A percentile compares a stretch with the other conserved stretches of the same genome.
Conservation (phyloP, 305 asterid genomes). For the Striga hermonthica region DNA sequence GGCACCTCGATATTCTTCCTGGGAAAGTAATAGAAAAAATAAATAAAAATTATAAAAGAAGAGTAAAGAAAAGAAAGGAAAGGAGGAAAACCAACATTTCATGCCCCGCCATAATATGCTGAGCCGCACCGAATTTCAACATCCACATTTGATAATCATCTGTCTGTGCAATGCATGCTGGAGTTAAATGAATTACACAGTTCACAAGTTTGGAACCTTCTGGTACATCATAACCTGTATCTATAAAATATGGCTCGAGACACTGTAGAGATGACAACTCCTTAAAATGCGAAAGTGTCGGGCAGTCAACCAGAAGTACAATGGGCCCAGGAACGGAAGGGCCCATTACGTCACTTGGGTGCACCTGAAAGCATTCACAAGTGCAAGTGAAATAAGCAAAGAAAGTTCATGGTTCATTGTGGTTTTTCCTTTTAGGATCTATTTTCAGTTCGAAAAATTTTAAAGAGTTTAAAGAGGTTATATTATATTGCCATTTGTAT, state of each 20-base stretch:
- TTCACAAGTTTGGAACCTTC: conserved; percentile 61
- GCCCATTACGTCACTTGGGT: conserved; percentile 78
- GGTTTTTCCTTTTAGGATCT: too few species aligned
- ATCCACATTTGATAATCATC: conserved; percentile 69
- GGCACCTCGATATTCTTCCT: conserved; percentile 63
- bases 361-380: conserved; percentile 50
- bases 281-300: conserved; percentile 60
- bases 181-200: conserved; percentile 79
- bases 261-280: conserved; percentile 47
- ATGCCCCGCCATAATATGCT: conserved; percentile 97
- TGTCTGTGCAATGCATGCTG: conserved; percentile 48
- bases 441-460: too few species aligned
- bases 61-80: background rate
- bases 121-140: conserved; percentile 76
- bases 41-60: background rate
- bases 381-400: background rate
- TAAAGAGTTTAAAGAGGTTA: too few species aligned
- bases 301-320: conserved; percentile 84
- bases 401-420: too few species aligned
- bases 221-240: conserved; percentile 37
- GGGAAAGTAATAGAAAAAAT: conserved; percentile 28
- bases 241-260: conserved; percentile 52
- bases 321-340: conserved; percentile 87
- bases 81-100: conserved; percentile 53
- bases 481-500: too few species aligned